phyloP scores from a whole-genome alignment of 345 rosid genomes.

The Brassica juncea region DNA sequence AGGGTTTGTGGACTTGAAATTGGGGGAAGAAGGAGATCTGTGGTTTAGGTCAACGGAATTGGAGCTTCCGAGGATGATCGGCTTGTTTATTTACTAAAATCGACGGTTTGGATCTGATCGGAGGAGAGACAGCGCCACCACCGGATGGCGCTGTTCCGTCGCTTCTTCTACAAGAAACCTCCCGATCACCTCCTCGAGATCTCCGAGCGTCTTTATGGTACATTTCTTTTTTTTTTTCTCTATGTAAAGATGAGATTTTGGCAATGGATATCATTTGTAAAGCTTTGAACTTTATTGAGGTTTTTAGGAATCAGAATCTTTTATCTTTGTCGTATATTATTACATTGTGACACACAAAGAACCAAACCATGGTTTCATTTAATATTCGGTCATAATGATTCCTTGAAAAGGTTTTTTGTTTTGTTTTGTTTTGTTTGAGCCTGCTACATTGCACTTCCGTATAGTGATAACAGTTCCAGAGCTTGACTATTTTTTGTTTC shows the following conservation, averaged over 20 bases:
- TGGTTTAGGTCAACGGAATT: slow-evolving; percentile 49
- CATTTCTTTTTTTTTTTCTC: neutral
- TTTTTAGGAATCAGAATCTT: slow-evolving; percentile 37
- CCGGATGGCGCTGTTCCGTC: slow-evolving; percentile 99
- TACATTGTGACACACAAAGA: too few relatives aligned
- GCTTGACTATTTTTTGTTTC: slow-evolving; percentile 7
- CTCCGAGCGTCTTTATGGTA: slow-evolving; percentile 97
- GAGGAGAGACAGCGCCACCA: slow-evolving; percentile 99
- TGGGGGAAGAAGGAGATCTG: slow-evolving; percentile 48
- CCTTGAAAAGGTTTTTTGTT: neutral
- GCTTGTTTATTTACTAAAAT: slow-evolving; percentile 45
- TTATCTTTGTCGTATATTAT: neutral
- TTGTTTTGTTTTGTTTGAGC: neutral
- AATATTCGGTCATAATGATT: neutral
- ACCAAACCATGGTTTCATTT: neutral
- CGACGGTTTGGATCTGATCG: slow-evolving; percentile 84
- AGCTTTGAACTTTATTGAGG: slow-evolving; percentile 10
- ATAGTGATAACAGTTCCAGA: neutral
- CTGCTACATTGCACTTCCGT: slow-evolving; percentile 12
- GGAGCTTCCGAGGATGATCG: slow-evolving; percentile 33
- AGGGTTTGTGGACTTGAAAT: slow-evolving; percentile 37
- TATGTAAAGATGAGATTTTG: neutral
- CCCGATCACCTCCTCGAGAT: slow-evolving; percentile 99
- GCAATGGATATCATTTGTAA: slow-evolving; percentile 19
- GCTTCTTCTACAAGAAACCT: slow-evolving; percentile 97